Evolutionary conservation across 345 rosid genomes (phyloP), one percentile per base, ranked within the genome.

Genomic region (Erysimum cheiranthoides): DNA sequence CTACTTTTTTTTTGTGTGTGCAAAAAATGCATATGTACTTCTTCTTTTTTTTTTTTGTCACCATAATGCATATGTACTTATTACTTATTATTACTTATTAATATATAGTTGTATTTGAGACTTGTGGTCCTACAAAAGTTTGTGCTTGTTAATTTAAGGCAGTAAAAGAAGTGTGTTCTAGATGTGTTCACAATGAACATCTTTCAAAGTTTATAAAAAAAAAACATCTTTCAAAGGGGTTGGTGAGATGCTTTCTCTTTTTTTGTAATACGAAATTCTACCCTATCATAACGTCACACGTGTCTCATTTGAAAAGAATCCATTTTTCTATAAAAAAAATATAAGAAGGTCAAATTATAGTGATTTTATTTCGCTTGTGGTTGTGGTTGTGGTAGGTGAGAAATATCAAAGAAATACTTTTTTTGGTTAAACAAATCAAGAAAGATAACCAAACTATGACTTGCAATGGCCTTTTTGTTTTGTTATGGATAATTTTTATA

Each of bases 331-430:
- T 47, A 0, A 16, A 43, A 13, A 14, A 42, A 43, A 2, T 5
- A 52, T 7, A 27, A 61, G 39, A 49, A 49, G 0, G 49, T 27
- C 51, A 16, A 25, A 51, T 51, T 38, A 51, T 63, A 42, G 28
- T 52, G n/a, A 21, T 50, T 61, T 16, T 5, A 18, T 28, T 50
- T 61, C 39, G 4, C 30, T 14, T 39, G 61, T 61, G 42, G 67
- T 21, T 70, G 66, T 71, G 38, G 71, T 45, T 45, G 67, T 70
- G 74, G 68, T 71, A 60, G 72, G 78, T 74, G 78, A 5, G 17
- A 28, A 36, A 25, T 38, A 52, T 45, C 9, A 8, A 68, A 21
- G 6, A 31, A 12, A 13, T 70, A 43, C 3, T 13, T 9, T 5
- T 50, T 51, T n/a, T 42, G 18, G 59, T 59, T 25, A 59, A 45